These are phyloP conservation scores for Iberis pinnata DNA, from an alignment of 345 rosid species.

Conservation along the genomic window DNA sequence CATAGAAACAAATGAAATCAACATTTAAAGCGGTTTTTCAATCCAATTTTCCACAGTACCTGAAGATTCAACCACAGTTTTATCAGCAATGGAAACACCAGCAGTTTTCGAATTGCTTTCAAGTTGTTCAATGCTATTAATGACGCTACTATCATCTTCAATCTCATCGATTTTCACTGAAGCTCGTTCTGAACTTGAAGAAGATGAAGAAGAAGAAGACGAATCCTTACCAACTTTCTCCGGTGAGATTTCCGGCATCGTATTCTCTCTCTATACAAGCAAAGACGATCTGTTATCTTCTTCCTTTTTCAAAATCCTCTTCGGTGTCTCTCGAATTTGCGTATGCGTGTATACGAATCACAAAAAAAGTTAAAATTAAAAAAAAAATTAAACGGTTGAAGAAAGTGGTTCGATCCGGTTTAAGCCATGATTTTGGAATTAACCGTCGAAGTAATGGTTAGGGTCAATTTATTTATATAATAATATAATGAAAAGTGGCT, in stretches of 20 bases:
- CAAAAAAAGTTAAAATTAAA: too few species aligned
- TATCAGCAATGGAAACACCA: conserved; percentile 24
- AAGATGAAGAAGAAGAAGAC: conserved; percentile 29
- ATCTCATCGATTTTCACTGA: conserved; percentile 40
- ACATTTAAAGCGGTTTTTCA: not conserved
- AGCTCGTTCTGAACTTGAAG: conserved; percentile 37
- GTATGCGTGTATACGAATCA: conserved; percentile 27
- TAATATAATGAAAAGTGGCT: too few species aligned
- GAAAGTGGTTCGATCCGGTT: too few species aligned
- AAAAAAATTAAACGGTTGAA: too few species aligned
- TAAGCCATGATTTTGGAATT: too few species aligned
- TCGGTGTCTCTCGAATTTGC: conserved; percentile 19
- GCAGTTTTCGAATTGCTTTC: conserved; percentile 26
- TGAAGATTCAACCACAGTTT: conserved; percentile 36
- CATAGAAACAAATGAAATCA: not conserved
- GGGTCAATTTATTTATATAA: too few species aligned
- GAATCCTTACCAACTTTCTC: conserved; percentile 32
- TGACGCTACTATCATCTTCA: conserved; percentile 28
- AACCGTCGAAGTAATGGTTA: too few species aligned
- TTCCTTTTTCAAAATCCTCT: not conserved
- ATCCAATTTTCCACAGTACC: conserved; percentile 23
- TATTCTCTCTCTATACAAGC: conserved; percentile 21
- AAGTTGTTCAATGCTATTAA: conserved; percentile 29
- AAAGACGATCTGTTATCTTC: not conserved
- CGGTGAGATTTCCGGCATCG: conserved; percentile 43